A percentile compares a stretch with the other conserved stretches of the same genome.
Conservation (phyloP, 2,329 filamentous ascomycete species). For the Claviceps spartinae region DNA sequence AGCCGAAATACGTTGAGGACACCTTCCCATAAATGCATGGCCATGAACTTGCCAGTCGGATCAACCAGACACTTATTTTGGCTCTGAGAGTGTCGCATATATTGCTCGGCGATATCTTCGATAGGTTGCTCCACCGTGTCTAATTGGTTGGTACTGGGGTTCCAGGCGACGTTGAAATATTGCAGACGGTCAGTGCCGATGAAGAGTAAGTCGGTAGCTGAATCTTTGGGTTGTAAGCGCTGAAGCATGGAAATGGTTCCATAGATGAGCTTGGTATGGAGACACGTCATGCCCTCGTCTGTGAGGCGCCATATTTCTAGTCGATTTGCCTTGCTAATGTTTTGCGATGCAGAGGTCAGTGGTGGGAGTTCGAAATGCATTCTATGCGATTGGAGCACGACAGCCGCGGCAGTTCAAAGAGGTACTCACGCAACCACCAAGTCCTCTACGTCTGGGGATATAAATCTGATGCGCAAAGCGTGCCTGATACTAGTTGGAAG, state of each 20-base stretch:
- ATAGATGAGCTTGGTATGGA: slow-evolving; percentile 60
- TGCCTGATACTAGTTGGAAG: slow-evolving; percentile 81
- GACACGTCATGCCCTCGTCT: slow-evolving; percentile 49
- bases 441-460: slow-evolving; percentile 62
- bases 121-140: slow-evolving; percentile 38
- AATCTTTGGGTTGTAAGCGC: slow-evolving; percentile 61
- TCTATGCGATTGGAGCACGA: neutral
- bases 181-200: slow-evolving; percentile 80
- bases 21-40: slow-evolving; percentile 47
- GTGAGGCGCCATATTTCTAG: slow-evolving; percentile 69
- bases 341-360: slow-evolving; percentile 2
- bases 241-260: slow-evolving; percentile 80
- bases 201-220: slow-evolving; percentile 72
- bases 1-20: slow-evolving; percentile 42
- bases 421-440: slow-evolving; percentile 69
- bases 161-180: slow-evolving; percentile 86
- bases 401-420: neutral
- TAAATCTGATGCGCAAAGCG: slow-evolving; percentile 67
- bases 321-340: slow-evolving; percentile 62
- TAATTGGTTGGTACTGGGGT: slow-evolving; percentile 39
- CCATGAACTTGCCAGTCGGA: slow-evolving; percentile 52
- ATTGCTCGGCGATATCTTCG: slow-evolving; percentile 40
- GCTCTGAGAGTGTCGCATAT: slow-evolving; percentile 66
- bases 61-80: slow-evolving; percentile 76
- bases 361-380: neutral